phyloP scores from a whole-genome alignment of 345 rosid species.

The Bruguiera gymnorhiza region DNA sequence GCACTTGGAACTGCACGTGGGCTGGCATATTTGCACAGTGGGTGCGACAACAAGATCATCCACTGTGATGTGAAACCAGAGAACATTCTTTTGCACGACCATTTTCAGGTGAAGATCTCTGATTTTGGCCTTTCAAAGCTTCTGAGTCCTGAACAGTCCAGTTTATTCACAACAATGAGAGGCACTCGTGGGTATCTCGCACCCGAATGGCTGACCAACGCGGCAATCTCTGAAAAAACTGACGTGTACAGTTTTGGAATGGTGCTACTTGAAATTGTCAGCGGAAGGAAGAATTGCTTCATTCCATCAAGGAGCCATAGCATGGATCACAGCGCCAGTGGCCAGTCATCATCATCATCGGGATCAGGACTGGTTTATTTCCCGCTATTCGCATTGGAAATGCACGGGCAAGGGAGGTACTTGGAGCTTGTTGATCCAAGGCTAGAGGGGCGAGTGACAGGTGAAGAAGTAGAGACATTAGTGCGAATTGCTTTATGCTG shows the following conservation, averaged over 20 bases:
- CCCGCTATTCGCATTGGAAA: conserved; percentile 78
- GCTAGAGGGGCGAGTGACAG: conserved; percentile 65
- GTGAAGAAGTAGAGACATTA: conserved; percentile 30
- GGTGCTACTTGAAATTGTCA: conserved; percentile 27
- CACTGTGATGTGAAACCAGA: conserved; percentile 32
- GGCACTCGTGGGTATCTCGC: conserved; percentile 33
- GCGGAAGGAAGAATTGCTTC: conserved; percentile 28
- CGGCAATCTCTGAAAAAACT: conserved; percentile 24
- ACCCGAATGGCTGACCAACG: conserved; percentile 29
- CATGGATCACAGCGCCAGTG: conserved; percentile 16
- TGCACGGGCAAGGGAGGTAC: conserved; percentile 46
- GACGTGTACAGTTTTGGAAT: conserved; percentile 30
- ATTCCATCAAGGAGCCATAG: conserved; percentile 14
- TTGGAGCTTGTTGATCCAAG: conserved; percentile 74
- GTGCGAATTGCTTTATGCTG: conserved; percentile 26
- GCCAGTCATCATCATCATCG: conserved; percentile 21
- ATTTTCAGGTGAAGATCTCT: conserved; percentile 23
- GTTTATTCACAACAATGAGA: conserved; percentile 27
- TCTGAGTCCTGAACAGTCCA: conserved; percentile 22
- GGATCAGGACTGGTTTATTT: conserved; percentile 43
- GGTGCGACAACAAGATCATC: conserved; percentile 23
- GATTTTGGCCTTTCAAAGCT: conserved; percentile 34
- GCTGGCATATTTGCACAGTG: conserved; percentile 22
- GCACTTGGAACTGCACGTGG: conserved; percentile 33
- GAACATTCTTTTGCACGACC: conserved; percentile 25